These are phyloP conservation scores for Clitocybe nebularis DNA, from an alignment of 1,284 basidiomycete genomes.

Conservation along the genomic window DNA sequence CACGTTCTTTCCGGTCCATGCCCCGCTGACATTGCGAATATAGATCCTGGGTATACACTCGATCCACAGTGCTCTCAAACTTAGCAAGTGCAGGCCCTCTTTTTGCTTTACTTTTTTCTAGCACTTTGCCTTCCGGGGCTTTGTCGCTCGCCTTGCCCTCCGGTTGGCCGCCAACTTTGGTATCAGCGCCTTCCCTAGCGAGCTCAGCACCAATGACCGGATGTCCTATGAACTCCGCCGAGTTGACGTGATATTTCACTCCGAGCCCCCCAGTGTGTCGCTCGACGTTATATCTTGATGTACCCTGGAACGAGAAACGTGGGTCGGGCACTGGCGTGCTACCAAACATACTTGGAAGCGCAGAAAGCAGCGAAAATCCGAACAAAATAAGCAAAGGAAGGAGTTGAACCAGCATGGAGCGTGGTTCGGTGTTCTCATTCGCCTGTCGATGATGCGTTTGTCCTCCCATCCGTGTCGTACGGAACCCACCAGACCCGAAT, in stretches of 20 bases:
- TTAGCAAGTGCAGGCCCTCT: conserved; percentile 39
- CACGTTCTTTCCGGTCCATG: conserved; percentile 57
- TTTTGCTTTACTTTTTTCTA: conserved; percentile 12
- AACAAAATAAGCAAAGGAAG: conserved; percentile 85
- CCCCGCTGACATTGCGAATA: conserved; percentile 69
- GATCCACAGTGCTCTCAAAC: conserved; percentile 73
- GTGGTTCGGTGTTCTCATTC: conserved; percentile 42
- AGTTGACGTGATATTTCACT: conserved; percentile 86
- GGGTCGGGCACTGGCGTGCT: conserved; percentile 74
- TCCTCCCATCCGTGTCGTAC: conserved; percentile 53
- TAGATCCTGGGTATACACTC: conserved; percentile 65
- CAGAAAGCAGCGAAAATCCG: conserved; percentile 80
- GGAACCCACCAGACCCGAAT: conserved; percentile 79
- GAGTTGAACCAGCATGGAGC: conserved; percentile 77
- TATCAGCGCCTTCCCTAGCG: conserved; percentile 41
- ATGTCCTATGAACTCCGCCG: conserved; percentile 73
- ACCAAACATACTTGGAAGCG: conserved; percentile 76
- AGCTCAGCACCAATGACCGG: conserved; percentile 72
- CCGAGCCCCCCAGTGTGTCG: conserved; percentile 67
- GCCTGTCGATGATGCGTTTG: conserved; percentile 27
- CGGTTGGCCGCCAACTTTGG: not conserved
- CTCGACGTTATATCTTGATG: conserved; percentile 56
- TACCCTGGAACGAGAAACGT: conserved; percentile 67
- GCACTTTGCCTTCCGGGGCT: conserved; percentile 16
- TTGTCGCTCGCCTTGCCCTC: conserved; percentile 26